Base-by-base conservation (phyloP, 495 filamentous ascomycete genomes). In the Penicillium parvum region DNA sequence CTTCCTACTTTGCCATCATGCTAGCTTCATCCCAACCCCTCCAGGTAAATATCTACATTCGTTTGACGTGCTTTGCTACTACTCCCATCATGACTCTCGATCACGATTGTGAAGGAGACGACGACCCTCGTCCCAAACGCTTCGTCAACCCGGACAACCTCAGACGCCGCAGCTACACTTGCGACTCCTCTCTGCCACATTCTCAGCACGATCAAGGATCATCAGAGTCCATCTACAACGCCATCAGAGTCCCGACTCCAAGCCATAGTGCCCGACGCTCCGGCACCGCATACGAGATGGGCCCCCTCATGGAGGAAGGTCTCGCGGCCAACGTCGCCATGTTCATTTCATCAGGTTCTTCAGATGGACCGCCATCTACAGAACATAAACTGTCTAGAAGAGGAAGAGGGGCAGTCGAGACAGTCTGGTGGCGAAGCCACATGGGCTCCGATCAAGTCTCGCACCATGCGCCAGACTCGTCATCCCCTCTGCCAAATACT, bases 191-290 rank as follows among this genome's bases (percentile, higher is more conserved):
- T 7, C 32, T 21, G 17, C 46, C 49, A 20, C 37, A 45, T 10
- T 55, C 52, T 23, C 43, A 47, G 16, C 30, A 48, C 19, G 39
- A 61, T 28, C 36, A 56, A n/a, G 55, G 56, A 21, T 73, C 66
- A 3, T 67, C 56, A 0, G 61, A 63, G 30, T 59, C 57, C 28
- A 47, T 46, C 9, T 74, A 60, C 47, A 66, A 73, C 54, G 74
- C 74, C 5, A 38, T 51, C 36, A 46, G 57, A 38, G 54, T 53
- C 30, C 54, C 51, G 17, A 58, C 63, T 3, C 29, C 41, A 10
- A 49, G 37, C 18, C 49, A 61, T 6, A 52, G 49, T 4, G 14
- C 45, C 15, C 57, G 28, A 4, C 39, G 25, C 10, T 25, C 44
- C 10, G 39, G 35, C 12, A 40, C 30, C 9, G n/a, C 40, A 8